Conservation (phyloP, 495 filamentous ascomycete species). For the Xylaria longipes region DNA sequence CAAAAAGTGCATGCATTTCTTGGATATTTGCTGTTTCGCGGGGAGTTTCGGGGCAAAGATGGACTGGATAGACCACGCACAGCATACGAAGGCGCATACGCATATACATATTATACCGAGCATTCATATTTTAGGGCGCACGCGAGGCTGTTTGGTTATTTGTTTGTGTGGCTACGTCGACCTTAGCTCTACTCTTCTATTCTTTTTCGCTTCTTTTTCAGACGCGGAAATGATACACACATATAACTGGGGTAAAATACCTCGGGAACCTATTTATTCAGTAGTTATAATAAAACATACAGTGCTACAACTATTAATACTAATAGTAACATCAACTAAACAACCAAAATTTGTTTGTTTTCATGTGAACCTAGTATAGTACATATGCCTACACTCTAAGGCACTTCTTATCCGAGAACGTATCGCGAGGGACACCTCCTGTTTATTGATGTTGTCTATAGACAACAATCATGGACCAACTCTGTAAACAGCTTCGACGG, state of each 20-base stretch:
- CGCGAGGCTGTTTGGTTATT: background rate
- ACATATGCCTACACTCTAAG: background rate
- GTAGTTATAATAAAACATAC: background rate
- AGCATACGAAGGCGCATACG: conserved; percentile 13
- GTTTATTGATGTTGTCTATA: background rate
- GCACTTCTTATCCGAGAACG: background rate
- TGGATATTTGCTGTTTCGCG: background rate
- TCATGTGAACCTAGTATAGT: background rate
- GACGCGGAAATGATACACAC: background rate
- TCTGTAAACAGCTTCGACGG: background rate
- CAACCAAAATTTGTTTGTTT: background rate
- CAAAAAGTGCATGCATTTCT: background rate
- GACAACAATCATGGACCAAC: background rate
- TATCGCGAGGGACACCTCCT: background rate
- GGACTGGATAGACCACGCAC: background rate
- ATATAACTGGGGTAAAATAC: background rate
- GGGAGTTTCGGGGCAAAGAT: background rate
- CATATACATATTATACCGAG: background rate
- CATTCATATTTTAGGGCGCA: background rate
- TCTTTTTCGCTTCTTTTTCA: background rate
- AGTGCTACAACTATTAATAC: background rate
- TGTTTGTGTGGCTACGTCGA: background rate
- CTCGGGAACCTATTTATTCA: background rate
- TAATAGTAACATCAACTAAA: background rate
- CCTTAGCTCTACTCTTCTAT: background rate